These are phyloP conservation scores for Vanderwaltozyma polyspora DNA, from an alignment of 805 yeast species.

Conservation along the genomic window DNA sequence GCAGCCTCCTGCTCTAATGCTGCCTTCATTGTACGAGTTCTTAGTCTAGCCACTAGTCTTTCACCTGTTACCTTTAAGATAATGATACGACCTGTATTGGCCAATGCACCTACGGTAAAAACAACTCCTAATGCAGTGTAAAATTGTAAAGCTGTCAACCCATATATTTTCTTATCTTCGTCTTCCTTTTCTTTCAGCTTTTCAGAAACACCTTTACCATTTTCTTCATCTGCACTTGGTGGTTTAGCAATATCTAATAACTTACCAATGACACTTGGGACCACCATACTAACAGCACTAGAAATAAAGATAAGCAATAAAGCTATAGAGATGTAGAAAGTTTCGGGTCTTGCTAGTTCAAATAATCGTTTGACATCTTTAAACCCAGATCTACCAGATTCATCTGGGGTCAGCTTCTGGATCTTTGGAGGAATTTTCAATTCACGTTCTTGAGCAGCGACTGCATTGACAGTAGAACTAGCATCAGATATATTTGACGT, in stretches of 20 bases:
- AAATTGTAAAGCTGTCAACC: slow-evolving; percentile 54
- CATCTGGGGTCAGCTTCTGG: slow-evolving; percentile 22
- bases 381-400: slow-evolving; percentile 9
- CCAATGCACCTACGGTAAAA: slow-evolving; percentile 61
- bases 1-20: slow-evolving; percentile 78
- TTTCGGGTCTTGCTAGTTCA: slow-evolving; percentile 46
- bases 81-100: slow-evolving; percentile 74
- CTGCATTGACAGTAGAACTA: no score
- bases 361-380: slow-evolving; percentile 35
- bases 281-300: slow-evolving; percentile 67
- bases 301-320: slow-evolving; percentile 53
- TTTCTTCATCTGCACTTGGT: slow-evolving; percentile 1
- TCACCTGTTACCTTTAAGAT: slow-evolving; percentile 75
- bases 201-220: neutral
- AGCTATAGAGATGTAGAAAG: slow-evolving; percentile 47
- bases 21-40: slow-evolving; percentile 66
- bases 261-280: slow-evolving; percentile 79
- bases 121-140: slow-evolving; percentile 49
- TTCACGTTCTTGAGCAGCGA: no score
- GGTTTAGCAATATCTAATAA: slow-evolving; percentile 59
- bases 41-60: slow-evolving; percentile 69
- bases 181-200: slow-evolving; percentile 9
- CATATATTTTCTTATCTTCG: slow-evolving; percentile 31
- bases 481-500: no score
- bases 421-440: no score